phyloP scores from a whole-genome alignment of 768 basidiomycete genomes.

The Termitomyces sp. region DNA sequence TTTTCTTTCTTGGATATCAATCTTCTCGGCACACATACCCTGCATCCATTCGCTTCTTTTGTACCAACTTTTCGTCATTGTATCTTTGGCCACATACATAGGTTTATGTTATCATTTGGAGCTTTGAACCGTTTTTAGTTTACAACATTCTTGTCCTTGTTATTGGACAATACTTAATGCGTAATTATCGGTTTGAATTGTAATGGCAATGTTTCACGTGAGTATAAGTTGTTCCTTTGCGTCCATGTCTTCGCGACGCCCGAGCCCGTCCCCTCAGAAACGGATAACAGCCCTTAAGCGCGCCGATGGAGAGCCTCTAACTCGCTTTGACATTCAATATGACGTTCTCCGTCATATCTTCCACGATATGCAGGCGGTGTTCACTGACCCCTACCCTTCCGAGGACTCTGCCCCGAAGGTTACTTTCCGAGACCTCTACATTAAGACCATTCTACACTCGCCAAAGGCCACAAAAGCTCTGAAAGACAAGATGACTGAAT shows the following conservation, averaged over 20 bases:
- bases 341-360: slow-evolving; percentile 81
- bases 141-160: slow-evolving; percentile 14
- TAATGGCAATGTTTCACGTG: not conserved
- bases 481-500: slow-evolving; percentile 68
- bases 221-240: not conserved
- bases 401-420: slow-evolving; percentile 27
- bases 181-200: slow-evolving; percentile 6
- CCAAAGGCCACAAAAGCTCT: slow-evolving; percentile 67
- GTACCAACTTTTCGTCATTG: slow-evolving; percentile 14
- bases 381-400: slow-evolving; percentile 41
- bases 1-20: slow-evolving; percentile 4
- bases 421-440: slow-evolving; percentile 62
- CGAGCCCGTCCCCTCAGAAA: slow-evolving; percentile 34
- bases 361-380: slow-evolving; percentile 56
- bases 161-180: slow-evolving; percentile 4
- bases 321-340: slow-evolving; percentile 68
- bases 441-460: slow-evolving; percentile 49
- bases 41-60: not conserved
- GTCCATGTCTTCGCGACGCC: slow-evolving; percentile 32
- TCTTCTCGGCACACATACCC: slow-evolving; percentile 11
- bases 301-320: slow-evolving; percentile 63
- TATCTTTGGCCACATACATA: slow-evolving; percentile 15
- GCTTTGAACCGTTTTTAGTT: slow-evolving; percentile 8
- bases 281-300: slow-evolving; percentile 48
- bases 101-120: slow-evolving; percentile 6